Conservation (phyloP, 1,284 basidiomycete species). For the Sphaerobolus stellatus region DNA sequence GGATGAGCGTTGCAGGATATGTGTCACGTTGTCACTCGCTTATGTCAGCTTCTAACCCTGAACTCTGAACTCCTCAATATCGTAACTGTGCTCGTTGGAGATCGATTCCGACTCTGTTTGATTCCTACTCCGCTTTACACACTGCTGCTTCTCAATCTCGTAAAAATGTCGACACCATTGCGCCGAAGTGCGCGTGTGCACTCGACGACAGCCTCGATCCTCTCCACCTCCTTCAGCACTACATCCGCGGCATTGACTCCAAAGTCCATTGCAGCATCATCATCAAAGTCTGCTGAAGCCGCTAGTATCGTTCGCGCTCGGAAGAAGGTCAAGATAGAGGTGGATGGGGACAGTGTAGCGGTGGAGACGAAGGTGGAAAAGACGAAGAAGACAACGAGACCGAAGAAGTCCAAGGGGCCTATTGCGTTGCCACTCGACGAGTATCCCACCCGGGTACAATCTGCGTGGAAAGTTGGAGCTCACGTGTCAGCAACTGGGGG, state of each 20-base stretch:
- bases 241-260: too few species aligned
- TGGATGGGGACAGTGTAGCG: slow-evolving; percentile 45
- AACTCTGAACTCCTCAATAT: too few species aligned
- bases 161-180: not conserved
- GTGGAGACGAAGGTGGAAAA: slow-evolving; percentile 18
- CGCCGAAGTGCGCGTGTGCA: slow-evolving; percentile 19
- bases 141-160: too few species aligned
- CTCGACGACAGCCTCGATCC: too few species aligned
- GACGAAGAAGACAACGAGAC: not conserved
- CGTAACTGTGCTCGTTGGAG: too few species aligned
- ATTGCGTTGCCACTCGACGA: not conserved
- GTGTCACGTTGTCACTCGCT: too few species aligned
- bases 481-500: slow-evolving; percentile 83
- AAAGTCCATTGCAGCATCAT: slow-evolving; percentile 26
- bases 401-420: not conserved
- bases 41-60: too few species aligned
- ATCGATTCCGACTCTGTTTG: too few species aligned
- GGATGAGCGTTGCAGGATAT: too few species aligned
- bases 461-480: slow-evolving; percentile 70
- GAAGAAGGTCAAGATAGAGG: slow-evolving; percentile 44
- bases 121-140: too few species aligned
- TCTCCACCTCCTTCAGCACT: too few species aligned
- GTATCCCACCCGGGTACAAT: slow-evolving; percentile 10
- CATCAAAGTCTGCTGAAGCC: slow-evolving; percentile 32
- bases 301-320: slow-evolving; percentile 27